Conservation (phyloP, 345 rosid genomes). For the Camelina neglecta region DNA sequence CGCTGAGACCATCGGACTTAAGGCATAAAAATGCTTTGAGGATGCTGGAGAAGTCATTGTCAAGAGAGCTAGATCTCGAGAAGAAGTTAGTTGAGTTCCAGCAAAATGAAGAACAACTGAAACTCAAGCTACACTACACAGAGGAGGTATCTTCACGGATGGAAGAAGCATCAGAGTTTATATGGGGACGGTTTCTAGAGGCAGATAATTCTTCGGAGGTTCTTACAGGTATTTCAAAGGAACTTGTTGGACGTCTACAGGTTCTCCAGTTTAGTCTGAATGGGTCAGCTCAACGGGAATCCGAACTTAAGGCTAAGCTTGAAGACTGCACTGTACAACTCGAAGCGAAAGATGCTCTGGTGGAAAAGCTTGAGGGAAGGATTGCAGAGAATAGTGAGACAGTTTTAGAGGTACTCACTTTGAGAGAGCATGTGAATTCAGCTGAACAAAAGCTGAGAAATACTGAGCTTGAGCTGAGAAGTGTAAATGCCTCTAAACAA, state of each 20-base stretch:
- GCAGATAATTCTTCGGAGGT: constrained; percentile 90
- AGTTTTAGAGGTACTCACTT: constrained; percentile 57
- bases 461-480: constrained; percentile 53
- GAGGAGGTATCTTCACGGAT: constrained; percentile 82
- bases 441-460: constrained; percentile 65
- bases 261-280: constrained; percentile 70
- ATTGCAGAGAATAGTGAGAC: constrained; percentile 47
- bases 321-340: constrained; percentile 53
- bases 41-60: constrained; percentile 80
- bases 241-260: constrained; percentile 66
- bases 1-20: constrained; percentile 52
- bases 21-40: constrained; percentile 64
- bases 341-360: constrained; percentile 51
- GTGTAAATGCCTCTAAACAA: constrained; percentile 57
- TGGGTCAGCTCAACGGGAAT: constrained; percentile 65
- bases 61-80: constrained; percentile 80
- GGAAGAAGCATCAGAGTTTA: constrained; percentile 97
- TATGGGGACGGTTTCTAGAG: constrained; percentile 92
- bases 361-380: constrained; percentile 64
- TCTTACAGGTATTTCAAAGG: constrained; percentile 86
- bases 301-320: constrained; percentile 58
- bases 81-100: constrained; percentile 61
- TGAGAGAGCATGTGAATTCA: constrained; percentile 59
- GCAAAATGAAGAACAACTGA: constrained; percentile 78
- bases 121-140: constrained; percentile 74